Evolutionary conservation across 1,284 basidiomycete species (phyloP), one percentile per base, ranked within the genome.

Genomic region (Microbotryum lychnidis-dioicae): DNA sequence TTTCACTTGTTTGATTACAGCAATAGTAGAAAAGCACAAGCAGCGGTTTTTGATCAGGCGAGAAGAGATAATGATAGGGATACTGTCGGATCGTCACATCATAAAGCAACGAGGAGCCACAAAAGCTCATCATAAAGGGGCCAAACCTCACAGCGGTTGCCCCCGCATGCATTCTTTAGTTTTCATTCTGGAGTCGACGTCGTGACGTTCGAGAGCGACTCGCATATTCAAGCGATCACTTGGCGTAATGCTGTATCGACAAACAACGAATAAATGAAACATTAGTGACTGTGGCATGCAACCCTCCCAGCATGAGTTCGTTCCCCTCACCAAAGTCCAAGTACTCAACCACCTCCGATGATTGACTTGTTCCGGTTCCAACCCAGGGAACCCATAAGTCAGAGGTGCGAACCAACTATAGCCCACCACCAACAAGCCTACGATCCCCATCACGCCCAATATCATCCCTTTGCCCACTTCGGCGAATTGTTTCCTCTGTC

Each of bases 311-410:
- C 37, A 12, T 42, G 14, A 42, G 9, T 42, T 42, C 6, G 37
- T 12, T 10, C 31, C 12, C 59, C 64, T 50, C 27, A 63, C 64
- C 60, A 73, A 59, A 54, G 69, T 71, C 72, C 72, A 73, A 29
- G 66, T 68, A 50, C 68, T 67, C 20, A 74, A 50, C 4, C 72
- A 54, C 51, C 69, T 65, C 44, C 73, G 54, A 37, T 63, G 50
- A 31, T 71, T 65, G 29, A 74, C 71, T 55, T 67, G 59, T 6
- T 60, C 69, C n/a, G 71, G 59, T 25, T 65, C 58, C 58, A 74
- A 60, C 12, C 90, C 87, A 66, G 89, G 87, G 29, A 87, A 87
- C 54, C 91, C 93, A 74, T 93, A 97, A 12, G 92, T 96, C 71
- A 97, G 78, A 46, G 92, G 92, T 27, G 87, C 81, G 57, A 92